Evolutionary conservation across 768 basidiomycete species (phyloP), one percentile per base, ranked within the genome.

Genomic region (Myochromella boudieri): DNA sequence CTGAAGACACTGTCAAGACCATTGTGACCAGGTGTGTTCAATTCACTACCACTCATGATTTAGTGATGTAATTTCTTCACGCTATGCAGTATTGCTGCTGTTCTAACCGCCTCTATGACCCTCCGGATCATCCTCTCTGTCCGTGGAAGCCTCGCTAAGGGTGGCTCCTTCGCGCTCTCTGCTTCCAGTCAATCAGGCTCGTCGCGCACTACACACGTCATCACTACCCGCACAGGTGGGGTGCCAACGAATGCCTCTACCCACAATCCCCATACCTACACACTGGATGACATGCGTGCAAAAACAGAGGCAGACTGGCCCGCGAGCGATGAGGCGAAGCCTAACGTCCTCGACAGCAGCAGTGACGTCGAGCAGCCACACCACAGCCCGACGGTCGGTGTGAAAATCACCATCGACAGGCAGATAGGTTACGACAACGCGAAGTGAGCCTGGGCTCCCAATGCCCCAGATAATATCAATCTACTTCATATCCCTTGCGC

Each of bases 101-200:
- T 91, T 26, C 80, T 92, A 49, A 92, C 91, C 22, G 84, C 87
- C 31, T 89, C 90, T 14, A 92, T 92, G 91, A 80, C 83, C 25
- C 83, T 91, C 60, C 88, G 90, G 55, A 90, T 93, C 72, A 75
- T 93, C 53, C 85, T 93, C 57, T 78, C 80, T 51, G 84, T 92
- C 41, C 83, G 87, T 44, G 90, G 89, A n/a, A 63, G 80, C 20
- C 86, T 91, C 62, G 75, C 70, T 18, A 65, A 77, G 32, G 90
- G 90, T 32, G 90, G 90, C 17, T 72, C 75, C 36, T 91, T 90
- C 61, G 78, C 80, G 12, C 64, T 76, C n/a, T 75, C 77, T 44
- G 77, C 66, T 21, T 68, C 75, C 4, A 57, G 66, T 24, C 60
- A 59, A 42, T 61, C 64, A 15, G 64, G 63, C 46, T 77, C 79